A percentile compares a stretch with the other conserved stretches of the same genome.
Conservation (phyloP, 768 basidiomycete genomes). For the Dioszegia hungarica region DNA sequence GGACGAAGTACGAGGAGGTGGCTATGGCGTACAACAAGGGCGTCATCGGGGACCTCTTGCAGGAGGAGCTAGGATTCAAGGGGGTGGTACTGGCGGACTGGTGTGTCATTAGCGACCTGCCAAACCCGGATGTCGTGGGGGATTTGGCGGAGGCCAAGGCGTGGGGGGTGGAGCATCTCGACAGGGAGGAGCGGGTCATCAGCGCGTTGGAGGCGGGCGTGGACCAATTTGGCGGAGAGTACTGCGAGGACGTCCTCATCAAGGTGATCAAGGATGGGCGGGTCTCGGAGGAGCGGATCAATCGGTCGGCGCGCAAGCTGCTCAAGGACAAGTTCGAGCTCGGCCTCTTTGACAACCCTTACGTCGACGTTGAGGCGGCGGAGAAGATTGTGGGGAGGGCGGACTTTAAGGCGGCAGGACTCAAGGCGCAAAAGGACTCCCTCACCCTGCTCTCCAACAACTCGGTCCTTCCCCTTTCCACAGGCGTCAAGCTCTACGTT, state of each 20-base stretch:
- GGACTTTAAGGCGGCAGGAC: background rate
- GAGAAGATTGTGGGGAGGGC: constrained; percentile 2
- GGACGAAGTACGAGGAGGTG: constrained; percentile 11
- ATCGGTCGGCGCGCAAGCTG: constrained; percentile 3
- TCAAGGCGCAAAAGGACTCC: constrained; percentile 8
- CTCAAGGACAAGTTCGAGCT: constrained; percentile 7
- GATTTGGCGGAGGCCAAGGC: constrained; percentile 7
- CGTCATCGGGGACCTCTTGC: constrained; percentile 7
- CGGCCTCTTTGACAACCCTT: constrained; percentile 9
- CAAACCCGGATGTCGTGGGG: background rate
- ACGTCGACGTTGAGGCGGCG: constrained; percentile 7
- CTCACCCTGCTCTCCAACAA: constrained; percentile 1
- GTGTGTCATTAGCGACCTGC: constrained; percentile 9
- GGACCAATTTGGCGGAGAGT: constrained; percentile 15
- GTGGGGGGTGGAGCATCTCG: constrained; percentile 16
- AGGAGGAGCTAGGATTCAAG: constrained; percentile 5
- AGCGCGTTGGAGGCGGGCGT: constrained; percentile 12
- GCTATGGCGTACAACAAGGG: constrained; percentile 15
- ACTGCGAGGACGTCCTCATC: constrained; percentile 10
- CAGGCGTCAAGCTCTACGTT: background rate
- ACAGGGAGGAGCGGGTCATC: constrained; percentile 10
- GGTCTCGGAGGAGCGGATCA: constrained; percentile 12
- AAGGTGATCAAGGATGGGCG: constrained; percentile 6
- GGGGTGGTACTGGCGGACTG: constrained; percentile 16
- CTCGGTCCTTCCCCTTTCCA: background rate